phyloP scores from a whole-genome alignment of 2,329 filamentous ascomycete genomes.

The Clathrospora elynae region DNA sequence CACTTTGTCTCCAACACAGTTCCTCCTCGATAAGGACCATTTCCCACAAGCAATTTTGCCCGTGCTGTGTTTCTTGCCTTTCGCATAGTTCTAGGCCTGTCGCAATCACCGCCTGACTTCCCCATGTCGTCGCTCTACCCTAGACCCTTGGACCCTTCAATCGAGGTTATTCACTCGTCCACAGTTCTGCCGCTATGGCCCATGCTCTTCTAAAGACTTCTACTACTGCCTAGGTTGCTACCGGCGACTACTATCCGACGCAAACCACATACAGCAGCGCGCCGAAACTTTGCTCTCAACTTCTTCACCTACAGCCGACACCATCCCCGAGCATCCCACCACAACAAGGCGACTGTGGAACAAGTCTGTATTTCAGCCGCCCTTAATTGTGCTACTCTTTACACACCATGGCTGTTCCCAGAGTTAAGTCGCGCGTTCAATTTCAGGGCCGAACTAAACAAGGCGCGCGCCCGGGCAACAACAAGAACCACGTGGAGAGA shows the following conservation, averaged over 20 bases:
- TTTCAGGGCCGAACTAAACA: background rate
- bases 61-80: background rate
- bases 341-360: too few species aligned
- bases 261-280: too few species aligned
- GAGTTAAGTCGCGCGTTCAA: slow-evolving; percentile 3
- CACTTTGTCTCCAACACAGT: too few species aligned
- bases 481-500: background rate
- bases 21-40: too few species aligned
- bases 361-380: too few species aligned
- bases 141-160: background rate
- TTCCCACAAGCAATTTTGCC: too few species aligned
- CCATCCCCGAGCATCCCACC: too few species aligned
- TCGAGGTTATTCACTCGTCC: background rate
- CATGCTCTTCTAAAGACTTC: background rate
- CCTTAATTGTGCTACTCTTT: too few species aligned
- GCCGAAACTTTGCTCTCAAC: too few species aligned
- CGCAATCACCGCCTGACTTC: background rate
- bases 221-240: background rate
- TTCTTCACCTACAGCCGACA: too few species aligned
- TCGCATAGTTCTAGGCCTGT: background rate
- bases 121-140: background rate
- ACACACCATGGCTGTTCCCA: slow-evolving; percentile 5
- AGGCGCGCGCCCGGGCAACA: background rate
- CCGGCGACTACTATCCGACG: background rate
- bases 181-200: background rate